Evolutionary conservation across 345 rosid species (phyloP).

Genomic region (Citrus unshiu): DNA sequence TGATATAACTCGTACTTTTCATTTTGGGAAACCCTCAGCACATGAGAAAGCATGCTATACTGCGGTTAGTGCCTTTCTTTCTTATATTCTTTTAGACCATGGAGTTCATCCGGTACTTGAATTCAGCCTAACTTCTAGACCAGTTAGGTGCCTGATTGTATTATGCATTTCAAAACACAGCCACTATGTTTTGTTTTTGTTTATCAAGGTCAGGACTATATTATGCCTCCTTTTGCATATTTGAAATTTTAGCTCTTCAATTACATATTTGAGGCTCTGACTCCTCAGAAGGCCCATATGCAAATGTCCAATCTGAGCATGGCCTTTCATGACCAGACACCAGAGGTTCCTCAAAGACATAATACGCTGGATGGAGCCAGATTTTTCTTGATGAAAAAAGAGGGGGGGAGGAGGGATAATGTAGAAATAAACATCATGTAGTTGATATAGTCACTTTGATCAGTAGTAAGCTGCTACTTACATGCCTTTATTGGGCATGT

Average conservation of each 20-base stretch:
- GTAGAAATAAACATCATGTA: no score
- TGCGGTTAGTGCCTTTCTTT: constrained; percentile 44
- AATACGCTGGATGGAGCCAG: no score
- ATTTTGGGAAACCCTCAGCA: constrained; percentile 89
- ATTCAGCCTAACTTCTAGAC: not conserved
- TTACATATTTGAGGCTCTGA: not conserved
- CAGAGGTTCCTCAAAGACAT: no score
- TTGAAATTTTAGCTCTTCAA: not conserved
- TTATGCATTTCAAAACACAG: not conserved
- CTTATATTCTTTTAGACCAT: not conserved
- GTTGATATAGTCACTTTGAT: not conserved
- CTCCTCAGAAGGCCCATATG: not conserved
- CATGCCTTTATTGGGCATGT: not conserved
- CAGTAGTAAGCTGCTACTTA: not conserved
- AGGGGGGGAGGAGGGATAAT: no score
- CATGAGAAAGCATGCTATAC: constrained; percentile 92
- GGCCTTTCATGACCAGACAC: no score
- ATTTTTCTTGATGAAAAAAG: no score
- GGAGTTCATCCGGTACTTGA: not conserved
- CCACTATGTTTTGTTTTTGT: not conserved
- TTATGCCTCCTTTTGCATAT: not conserved
- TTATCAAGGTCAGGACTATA: not conserved
- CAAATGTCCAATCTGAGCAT: no score
- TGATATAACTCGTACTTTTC: constrained; percentile 93
- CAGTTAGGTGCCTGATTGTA: not conserved